Percentiles rank a stretch among this genome's conserved stretches.
phyloP scores from a whole-genome alignment of 306 rosid genomes.

The Neltuma alba region DNA sequence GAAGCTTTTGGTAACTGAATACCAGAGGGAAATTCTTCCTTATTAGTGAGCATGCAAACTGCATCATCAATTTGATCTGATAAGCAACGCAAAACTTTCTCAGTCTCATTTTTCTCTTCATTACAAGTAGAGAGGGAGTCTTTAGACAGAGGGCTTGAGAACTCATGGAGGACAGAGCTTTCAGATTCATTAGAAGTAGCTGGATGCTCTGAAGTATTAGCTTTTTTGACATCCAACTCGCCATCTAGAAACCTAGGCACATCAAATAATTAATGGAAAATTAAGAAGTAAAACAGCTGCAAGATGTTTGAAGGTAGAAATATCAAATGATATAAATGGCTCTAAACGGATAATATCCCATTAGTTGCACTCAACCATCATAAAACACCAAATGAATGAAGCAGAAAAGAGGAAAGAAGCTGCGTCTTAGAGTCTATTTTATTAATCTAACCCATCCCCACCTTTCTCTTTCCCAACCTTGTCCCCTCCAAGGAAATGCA shows the following conservation, averaged over 20 bases:
- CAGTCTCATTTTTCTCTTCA: slow-evolving; percentile 51
- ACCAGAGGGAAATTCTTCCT: slow-evolving; percentile 60
- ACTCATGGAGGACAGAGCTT: slow-evolving; percentile 38
- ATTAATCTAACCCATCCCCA: background rate
- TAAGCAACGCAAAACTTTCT: slow-evolving; percentile 47
- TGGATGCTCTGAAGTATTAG: slow-evolving; percentile 41
- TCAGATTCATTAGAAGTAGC: slow-evolving; percentile 45
- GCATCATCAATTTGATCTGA: slow-evolving; percentile 57
- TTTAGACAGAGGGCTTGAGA: slow-evolving; percentile 46
- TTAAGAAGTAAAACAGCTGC: slow-evolving; percentile 1
- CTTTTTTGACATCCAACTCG: slow-evolving; percentile 55
- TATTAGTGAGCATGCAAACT: slow-evolving; percentile 39
- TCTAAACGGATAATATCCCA: slow-evolving; percentile 26
- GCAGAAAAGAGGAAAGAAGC: background rate
- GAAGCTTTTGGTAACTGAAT: slow-evolving; percentile 71
- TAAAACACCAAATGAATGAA: background rate
- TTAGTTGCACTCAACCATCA: slow-evolving; percentile 11
- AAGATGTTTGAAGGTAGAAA: slow-evolving; percentile 30
- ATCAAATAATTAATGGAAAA: slow-evolving; percentile 26
- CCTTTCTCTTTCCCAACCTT: background rate
- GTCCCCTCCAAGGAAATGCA: background rate
- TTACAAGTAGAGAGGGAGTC: slow-evolving; percentile 41
- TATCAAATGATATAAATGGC: slow-evolving; percentile 25
- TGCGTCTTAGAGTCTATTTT: background rate
- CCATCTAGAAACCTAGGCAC: slow-evolving; percentile 83